These are phyloP conservation scores for Salicornia ramosissima DNA, from an alignment of 148 eudicot genomes.

Conservation along the genomic window DNA sequence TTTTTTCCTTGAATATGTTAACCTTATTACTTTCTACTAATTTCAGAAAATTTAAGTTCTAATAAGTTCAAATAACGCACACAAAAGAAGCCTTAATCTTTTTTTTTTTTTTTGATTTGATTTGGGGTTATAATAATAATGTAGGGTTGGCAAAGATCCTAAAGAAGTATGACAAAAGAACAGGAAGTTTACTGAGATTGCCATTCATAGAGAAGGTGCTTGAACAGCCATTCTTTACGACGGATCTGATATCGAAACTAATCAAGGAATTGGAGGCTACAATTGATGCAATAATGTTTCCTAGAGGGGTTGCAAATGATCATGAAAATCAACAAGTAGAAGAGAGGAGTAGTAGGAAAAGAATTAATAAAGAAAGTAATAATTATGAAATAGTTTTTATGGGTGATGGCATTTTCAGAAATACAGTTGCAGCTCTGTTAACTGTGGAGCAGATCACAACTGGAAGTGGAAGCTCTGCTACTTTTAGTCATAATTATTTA, in stretches of 20 bases:
- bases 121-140: too few species aligned
- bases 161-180: slow-evolving; percentile 81
- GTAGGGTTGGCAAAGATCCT: slow-evolving; percentile 82
- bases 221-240: slow-evolving; percentile 70
- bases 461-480: slow-evolving; percentile 71
- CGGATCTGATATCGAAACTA: slow-evolving; percentile 62
- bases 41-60: too few species aligned
- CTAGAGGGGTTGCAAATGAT: slow-evolving; percentile 16
- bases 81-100: too few species aligned
- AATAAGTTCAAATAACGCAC: too few species aligned
- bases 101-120: too few species aligned
- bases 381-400: slow-evolving; percentile 19
- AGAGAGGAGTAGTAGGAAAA: slow-evolving; percentile 13
- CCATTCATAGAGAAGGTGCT: slow-evolving; percentile 65
- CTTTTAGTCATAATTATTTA: slow-evolving; percentile 44
- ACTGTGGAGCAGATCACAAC: slow-evolving; percentile 66
- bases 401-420: slow-evolving; percentile 64
- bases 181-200: slow-evolving; percentile 52
- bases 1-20: too few species aligned
- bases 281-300: slow-evolving; percentile 47
- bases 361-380: not conserved
- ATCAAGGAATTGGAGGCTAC: slow-evolving; percentile 57
- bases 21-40: too few species aligned
- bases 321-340: slow-evolving; percentile 5
- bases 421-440: slow-evolving; percentile 64